Conservation (phyloP, 1,284 basidiomycete species). For the Moniliophthora roreri region DNA sequence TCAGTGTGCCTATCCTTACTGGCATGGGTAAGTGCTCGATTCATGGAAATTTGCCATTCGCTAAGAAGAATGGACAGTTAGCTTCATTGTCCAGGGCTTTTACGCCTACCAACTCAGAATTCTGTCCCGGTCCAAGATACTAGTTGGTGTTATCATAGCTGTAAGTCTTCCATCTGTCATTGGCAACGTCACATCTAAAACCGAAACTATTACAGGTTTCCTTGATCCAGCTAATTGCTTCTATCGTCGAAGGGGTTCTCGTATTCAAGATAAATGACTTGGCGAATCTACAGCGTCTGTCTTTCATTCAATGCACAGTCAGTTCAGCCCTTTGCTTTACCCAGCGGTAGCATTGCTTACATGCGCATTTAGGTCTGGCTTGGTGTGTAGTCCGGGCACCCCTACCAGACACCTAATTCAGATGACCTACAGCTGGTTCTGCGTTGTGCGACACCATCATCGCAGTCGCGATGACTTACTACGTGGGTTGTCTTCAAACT, state of each 20-base stretch:
- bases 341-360: too few species aligned
- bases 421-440: constrained; percentile 3
- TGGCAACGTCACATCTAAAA: background rate
- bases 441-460: constrained; percentile 7
- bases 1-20: constrained; percentile 10
- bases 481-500: constrained; percentile 1
- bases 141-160: background rate
- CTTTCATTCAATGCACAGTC: background rate
- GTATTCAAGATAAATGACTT: constrained; percentile 1
- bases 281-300: background rate
- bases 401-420: background rate
- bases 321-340: too few species aligned
- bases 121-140: background rate
- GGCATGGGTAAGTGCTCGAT: constrained; percentile 4
- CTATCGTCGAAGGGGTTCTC: constrained; percentile 2
- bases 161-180: background rate
- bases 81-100: constrained; percentile 11
- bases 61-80: constrained; percentile 2
- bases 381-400: too few species aligned
- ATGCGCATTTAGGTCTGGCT: background rate
- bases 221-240: constrained; percentile 1
- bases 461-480: constrained; percentile 6
- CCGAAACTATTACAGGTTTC: background rate
- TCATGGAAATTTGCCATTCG: background rate
- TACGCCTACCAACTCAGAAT: constrained; percentile 8